These are phyloP conservation scores for Neurospora crassa DNA, from an alignment of 2,329 filamentous ascomycete genomes.

Conservation along the genomic window DNA sequence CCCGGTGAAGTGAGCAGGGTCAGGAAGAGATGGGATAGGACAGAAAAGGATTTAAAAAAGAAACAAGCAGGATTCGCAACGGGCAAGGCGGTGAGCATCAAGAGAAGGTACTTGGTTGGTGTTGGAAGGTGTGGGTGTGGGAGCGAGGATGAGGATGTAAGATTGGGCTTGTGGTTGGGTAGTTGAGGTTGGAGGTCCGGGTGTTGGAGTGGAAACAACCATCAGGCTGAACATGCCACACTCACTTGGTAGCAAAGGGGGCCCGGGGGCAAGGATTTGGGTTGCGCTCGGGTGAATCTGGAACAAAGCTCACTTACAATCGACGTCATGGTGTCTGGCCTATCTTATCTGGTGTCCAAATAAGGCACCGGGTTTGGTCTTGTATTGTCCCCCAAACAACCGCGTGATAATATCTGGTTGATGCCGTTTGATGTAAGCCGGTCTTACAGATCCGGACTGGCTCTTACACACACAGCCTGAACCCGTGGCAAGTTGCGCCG, in stretches of 20 bases:
- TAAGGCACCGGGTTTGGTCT: background rate
- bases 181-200: background rate
- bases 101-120: conserved; percentile 13
- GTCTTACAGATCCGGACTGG: background rate
- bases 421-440: background rate
- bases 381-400: background rate
- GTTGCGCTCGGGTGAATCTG: background rate
- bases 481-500: background rate
- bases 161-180: conserved; percentile 1
- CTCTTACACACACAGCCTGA: background rate
- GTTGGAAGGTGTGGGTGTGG: conserved; percentile 6
- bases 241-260: background rate
- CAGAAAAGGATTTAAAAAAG: conserved; percentile 10
- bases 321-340: conserved; percentile 19
- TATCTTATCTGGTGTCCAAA: conserved; percentile 10
- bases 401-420: background rate
- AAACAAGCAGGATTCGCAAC: background rate
- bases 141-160: background rate
- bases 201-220: background rate
- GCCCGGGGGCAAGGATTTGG: background rate
- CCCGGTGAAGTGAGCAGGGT: background rate
- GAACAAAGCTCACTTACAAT: conserved; percentile 18
- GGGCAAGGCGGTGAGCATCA: background rate
- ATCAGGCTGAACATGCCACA: background rate
- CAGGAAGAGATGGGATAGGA: conserved; percentile 1